A percentile compares a stretch with the other conserved stretches of the same genome.
Evolutionary conservation across 768 basidiomycete genomes (phyloP).

Genomic region (Tubosaeta sp.): DNA sequence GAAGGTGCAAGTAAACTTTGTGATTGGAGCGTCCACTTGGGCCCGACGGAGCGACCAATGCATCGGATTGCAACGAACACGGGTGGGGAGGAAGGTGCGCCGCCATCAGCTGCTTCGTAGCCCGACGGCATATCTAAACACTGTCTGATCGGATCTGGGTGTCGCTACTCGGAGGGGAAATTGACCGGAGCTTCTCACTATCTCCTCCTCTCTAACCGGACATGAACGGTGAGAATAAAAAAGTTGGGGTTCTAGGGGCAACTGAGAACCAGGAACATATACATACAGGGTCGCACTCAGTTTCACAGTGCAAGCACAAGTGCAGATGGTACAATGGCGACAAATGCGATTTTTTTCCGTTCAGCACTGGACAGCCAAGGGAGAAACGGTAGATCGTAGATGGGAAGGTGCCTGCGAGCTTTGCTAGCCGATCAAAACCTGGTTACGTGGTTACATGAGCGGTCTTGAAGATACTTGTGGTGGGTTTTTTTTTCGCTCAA

Average conservation of each 20-base stretch:
- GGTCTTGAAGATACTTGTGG: neutral
- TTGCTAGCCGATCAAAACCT: neutral
- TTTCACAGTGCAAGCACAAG: neutral
- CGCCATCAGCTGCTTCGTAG: neutral
- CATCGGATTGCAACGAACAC: neutral
- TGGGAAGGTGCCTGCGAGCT: neutral
- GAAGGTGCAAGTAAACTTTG: neutral
- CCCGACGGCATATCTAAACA: neutral
- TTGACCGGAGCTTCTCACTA: neutral
- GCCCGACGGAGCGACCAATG: neutral
- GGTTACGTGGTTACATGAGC: neutral
- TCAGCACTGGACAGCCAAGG: neutral
- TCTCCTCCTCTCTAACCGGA: neutral
- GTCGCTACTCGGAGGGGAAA: neutral
- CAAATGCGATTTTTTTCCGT: neutral
- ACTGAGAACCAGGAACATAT: neutral
- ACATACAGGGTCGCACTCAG: neutral
- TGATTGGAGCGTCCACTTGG: neutral
- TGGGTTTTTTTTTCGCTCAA: neutral
- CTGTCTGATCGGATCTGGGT: constrained; percentile 2
- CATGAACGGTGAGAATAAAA: neutral
- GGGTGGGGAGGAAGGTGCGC: neutral
- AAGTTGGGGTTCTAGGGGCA: neutral
- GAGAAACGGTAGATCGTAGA: neutral
- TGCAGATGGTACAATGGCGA: neutral